Evolutionary conservation across 2,329 filamentous ascomycete genomes (phyloP), one percentile per base, ranked within the genome.

Genomic region (Curvularia verruculosa): DNA sequence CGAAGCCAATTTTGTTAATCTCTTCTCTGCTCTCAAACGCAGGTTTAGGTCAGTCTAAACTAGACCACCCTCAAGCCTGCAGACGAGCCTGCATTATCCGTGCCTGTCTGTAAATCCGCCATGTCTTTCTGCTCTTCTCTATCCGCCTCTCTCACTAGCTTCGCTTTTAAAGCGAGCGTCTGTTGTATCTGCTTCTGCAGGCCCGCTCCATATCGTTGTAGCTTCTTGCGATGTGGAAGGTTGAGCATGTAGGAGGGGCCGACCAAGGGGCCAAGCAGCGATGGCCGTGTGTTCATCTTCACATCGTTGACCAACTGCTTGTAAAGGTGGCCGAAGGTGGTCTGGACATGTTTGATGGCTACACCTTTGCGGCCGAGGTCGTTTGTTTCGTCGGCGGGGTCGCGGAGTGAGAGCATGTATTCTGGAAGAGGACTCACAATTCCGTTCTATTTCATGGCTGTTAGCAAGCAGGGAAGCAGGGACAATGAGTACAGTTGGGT

Each of bases 341-440:
- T 58, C 57, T 82, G 78, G 15, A 87, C 65, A 55, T 86, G 81
- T 56, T 79, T 79, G 58, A 84, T 82, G 13, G 77, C 77, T 52
- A 78, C 73, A 43, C 75, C 78, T 51, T 79, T 79, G 41, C 75
- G 73, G 31, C 85, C 85, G 1, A 87, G 77, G 65, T 88, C 83
- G 67, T 86, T 86, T 65, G 78, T 77, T 19, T 79, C 78, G 65
- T 87, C 80, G 7, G 83, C 82, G 0, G 86, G 86, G 63, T 88
- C 85, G 70, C 86, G 84, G 13, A 88, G 75, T 56, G 77, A 83
- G 48, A 87, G 75, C 48, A 83, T 68, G 57, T 66, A 75, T 1
- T 43, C 6, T 2, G 73, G 71, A 2, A 69, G 61, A 5, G 60
- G 6, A 18, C 40, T 44, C n/a, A n/a, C n/a, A n/a, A n/a, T 49